phyloP scores from a whole-genome alignment of 1,284 basidiomycete genomes.

The Trichosporon sp. region DNA sequence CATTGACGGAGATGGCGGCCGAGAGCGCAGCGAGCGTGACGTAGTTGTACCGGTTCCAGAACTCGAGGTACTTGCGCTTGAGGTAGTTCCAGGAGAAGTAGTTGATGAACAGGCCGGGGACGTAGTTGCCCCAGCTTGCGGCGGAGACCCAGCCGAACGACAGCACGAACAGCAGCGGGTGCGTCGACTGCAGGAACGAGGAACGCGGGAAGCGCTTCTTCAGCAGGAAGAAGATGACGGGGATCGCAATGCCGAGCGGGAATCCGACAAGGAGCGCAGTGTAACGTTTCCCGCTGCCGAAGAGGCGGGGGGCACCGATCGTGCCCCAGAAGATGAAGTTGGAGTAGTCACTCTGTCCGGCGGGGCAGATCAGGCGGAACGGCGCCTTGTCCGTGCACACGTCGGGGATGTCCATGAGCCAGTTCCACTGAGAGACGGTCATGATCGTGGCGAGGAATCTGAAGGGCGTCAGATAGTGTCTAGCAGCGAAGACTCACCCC shows the following conservation, averaged over 20 bases:
- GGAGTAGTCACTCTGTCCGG: constrained; percentile 44
- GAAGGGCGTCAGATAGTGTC: background rate
- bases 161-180: constrained; percentile 29
- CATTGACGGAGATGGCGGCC: constrained; percentile 68
- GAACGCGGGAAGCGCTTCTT: constrained; percentile 27
- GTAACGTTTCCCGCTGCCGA: constrained; percentile 67
- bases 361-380: constrained; percentile 31
- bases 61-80: constrained; percentile 31
- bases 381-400: constrained; percentile 30
- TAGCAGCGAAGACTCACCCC: background rate
- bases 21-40: constrained; percentile 60
- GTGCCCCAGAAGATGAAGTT: constrained; percentile 71
- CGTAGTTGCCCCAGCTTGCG: constrained; percentile 23
- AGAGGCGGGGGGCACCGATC: constrained; percentile 71
- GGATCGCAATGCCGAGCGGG: constrained; percentile 66
- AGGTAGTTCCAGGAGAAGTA: constrained; percentile 30
- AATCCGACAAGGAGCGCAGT: constrained; percentile 68
- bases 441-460: constrained; percentile 24
- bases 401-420: constrained; percentile 28
- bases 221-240: constrained; percentile 51
- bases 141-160: constrained; percentile 19
- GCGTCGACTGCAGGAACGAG: constrained; percentile 24
- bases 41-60: constrained; percentile 58
- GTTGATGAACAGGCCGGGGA: constrained; percentile 32
- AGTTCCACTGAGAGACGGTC: constrained; percentile 29